phyloP scores from a whole-genome alignment of 345 rosid genomes.

The Eucalyptus victrix region DNA sequence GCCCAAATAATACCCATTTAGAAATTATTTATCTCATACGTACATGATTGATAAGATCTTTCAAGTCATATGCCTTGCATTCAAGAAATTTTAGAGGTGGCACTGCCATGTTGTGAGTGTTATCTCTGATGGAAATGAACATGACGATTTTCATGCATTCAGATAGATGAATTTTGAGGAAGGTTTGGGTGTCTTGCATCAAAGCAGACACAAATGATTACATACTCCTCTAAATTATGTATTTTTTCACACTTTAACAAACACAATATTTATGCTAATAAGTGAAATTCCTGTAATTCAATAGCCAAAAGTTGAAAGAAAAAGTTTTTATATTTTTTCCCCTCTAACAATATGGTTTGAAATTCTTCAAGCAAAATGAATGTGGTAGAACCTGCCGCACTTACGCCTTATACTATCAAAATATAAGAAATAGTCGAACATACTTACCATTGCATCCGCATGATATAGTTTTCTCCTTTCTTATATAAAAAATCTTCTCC shows the following conservation, averaged over 20 bases:
- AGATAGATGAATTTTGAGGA: background rate
- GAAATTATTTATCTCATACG: background rate
- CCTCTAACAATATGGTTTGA: background rate
- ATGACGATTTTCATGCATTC: background rate
- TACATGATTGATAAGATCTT: background rate
- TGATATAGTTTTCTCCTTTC: background rate
- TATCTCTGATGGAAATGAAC: background rate
- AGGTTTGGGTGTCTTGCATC: fast-evolving
- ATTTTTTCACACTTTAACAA: background rate
- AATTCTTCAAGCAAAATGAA: background rate
- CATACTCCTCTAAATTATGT: background rate
- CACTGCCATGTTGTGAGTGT: background rate
- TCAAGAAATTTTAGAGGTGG: background rate
- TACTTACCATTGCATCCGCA: background rate
- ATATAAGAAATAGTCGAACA: background rate
- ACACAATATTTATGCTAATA: background rate
- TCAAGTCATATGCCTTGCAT: background rate
- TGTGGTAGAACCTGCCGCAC: background rate
- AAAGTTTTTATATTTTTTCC: background rate
- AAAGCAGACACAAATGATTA: background rate
- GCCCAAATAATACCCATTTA: background rate
- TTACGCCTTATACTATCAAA: background rate
- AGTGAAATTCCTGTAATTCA: background rate
- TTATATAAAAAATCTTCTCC: background rate
- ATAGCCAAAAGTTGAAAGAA: background rate